phyloP scores from a whole-genome alignment of 1,284 basidiomycete species.

The Mycosarcoma mackinlayi region DNA sequence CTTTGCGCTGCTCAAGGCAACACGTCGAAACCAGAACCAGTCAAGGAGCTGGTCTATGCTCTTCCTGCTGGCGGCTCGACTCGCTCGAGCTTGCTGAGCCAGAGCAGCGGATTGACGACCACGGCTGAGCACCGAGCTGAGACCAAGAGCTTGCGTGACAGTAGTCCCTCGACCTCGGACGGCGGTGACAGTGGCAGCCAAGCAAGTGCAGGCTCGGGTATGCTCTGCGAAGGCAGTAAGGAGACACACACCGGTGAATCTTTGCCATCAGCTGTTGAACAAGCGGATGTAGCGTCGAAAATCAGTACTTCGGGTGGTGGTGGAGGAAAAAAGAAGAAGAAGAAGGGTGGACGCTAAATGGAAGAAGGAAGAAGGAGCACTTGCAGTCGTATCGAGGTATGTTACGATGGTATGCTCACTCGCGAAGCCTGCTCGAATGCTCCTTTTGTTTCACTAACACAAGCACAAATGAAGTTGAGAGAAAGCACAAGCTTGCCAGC shows the following conservation, averaged over 20 bases:
- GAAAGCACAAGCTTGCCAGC: too few species aligned
- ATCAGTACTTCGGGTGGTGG: slow-evolving; percentile 28
- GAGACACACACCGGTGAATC: slow-evolving; percentile 23
- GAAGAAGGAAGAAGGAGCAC: too few species aligned
- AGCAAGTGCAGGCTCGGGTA: slow-evolving; percentile 21
- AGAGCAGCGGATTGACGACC: slow-evolving; percentile 23
- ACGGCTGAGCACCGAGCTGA: slow-evolving; percentile 15
- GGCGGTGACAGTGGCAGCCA: slow-evolving; percentile 26
- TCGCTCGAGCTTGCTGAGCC: slow-evolving; percentile 36
- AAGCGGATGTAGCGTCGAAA: not conserved
- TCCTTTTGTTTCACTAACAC: too few species aligned
- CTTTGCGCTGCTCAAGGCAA: slow-evolving; percentile 3
- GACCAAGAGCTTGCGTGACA: slow-evolving; percentile 5
- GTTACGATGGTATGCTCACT: too few species aligned
- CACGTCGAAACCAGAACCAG: not conserved
- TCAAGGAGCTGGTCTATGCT: slow-evolving; percentile 34
- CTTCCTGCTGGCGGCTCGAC: slow-evolving; percentile 31
- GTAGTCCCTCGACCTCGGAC: slow-evolving; percentile 28
- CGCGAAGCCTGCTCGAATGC: too few species aligned
- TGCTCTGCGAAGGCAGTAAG: slow-evolving; percentile 38
- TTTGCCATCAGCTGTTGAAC: not conserved
- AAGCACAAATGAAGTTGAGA: too few species aligned
- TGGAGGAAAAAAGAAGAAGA: slow-evolving; percentile 36
- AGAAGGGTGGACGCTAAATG: slow-evolving; percentile 33
- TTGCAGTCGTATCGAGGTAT: too few species aligned